Evolutionary conservation across 805 yeast species (phyloP).

Genomic region (fission yeast (Schizosaccharomyces pombe)): ASM294v3 CU329670.1:1384501-1385000

Average conservation of each 20-base stretch:
- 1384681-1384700: not conserved
- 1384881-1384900: not conserved
- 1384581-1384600: no score
- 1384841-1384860: not conserved
- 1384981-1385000: no score
- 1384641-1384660: no score
- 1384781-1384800: not conserved
- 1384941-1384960: not conserved
- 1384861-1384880: not conserved
- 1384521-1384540: no score
- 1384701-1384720: slow-evolving; percentile 1
- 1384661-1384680: not conserved
- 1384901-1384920: not conserved
- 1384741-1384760: not conserved
- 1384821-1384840: not conserved
- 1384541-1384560: no score
- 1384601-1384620: no score
- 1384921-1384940: not conserved
- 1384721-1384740: not conserved
- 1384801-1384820: not conserved
- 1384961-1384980: no score
- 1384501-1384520: not conserved
- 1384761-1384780: not conserved
- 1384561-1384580: no score
- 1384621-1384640: no score